These are phyloP conservation scores for Neurospora sublineolata DNA, from an alignment of 495 filamentous ascomycete species.

Conservation along the genomic window DNA sequence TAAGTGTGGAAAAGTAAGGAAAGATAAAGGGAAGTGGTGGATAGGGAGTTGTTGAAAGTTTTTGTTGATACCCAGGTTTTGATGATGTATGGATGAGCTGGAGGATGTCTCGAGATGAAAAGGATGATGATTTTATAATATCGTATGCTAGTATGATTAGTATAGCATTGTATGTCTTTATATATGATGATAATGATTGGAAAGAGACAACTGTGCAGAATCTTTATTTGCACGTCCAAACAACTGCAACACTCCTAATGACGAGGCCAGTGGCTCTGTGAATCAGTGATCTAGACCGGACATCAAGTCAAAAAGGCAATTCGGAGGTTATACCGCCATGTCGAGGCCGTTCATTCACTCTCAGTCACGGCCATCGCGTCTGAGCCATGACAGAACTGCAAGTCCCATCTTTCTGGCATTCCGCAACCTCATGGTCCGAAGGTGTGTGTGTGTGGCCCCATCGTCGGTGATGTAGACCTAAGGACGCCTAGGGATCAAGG, in stretches of 20 bases:
- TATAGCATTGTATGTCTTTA: not conserved
- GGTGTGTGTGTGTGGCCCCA: not conserved
- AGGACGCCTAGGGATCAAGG: not conserved
- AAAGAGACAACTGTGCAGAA: not conserved
- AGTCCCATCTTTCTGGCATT: conserved; percentile 84
- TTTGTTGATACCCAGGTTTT: not conserved
- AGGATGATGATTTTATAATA: not conserved
- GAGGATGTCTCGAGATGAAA: not conserved
- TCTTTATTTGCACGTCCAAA: not conserved
- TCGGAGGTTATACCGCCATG: conserved; percentile 65
- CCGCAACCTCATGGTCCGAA: conserved; percentile 75
- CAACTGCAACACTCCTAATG: not conserved
- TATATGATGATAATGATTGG: not conserved
- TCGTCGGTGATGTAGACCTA: not conserved
- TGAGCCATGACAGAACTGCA: conserved; percentile 66
- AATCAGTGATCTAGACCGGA: not conserved
- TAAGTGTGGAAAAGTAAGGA: not conserved
- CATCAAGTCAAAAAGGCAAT: conserved; percentile 14
- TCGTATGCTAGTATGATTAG: not conserved
- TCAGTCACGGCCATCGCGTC: conserved; percentile 55
- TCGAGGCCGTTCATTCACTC: conserved; percentile 73
- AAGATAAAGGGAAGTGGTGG: not conserved
- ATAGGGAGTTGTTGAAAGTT: not conserved
- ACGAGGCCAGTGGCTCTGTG: conserved; percentile 2
- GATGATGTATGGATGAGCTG: not conserved